Conservation (phyloP, 1,284 basidiomycete genomes). For the Ganoderma lucidum region DNA sequence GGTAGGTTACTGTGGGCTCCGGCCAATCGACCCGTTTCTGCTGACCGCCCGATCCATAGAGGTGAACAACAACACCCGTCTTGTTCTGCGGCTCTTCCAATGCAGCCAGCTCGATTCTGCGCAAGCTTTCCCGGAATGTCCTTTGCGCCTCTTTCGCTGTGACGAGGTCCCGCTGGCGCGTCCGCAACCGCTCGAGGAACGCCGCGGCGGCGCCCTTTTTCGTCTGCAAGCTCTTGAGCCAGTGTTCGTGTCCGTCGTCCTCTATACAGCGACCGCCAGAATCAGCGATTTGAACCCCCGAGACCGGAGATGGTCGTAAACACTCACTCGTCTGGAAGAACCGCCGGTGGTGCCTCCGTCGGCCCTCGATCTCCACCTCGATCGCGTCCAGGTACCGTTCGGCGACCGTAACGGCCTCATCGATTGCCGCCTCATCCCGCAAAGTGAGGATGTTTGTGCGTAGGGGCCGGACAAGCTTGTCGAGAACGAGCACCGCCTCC, state of each 20-base stretch:
- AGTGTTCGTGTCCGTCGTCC: slow-evolving; percentile 15
- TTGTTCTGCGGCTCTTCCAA: not conserved
- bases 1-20: not conserved
- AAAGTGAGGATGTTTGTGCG: not conserved
- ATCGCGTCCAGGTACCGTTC: slow-evolving; percentile 12
- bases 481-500: slow-evolving; percentile 5
- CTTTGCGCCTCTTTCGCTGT: not conserved
- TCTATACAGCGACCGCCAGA: not conserved
- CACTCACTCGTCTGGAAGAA: slow-evolving; percentile 12
- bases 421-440: not conserved
- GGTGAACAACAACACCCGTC: not conserved
- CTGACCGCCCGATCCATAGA: not conserved
- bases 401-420: not conserved
- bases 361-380: slow-evolving; percentile 16
- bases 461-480: slow-evolving; percentile 1
- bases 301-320: too few relatives aligned
- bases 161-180: not conserved
- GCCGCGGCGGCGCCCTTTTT: not conserved
- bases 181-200: not conserved
- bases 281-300: not conserved
- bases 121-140: not conserved
- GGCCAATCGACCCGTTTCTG: not conserved
- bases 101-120: not conserved
- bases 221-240: slow-evolving; percentile 10
- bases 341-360: slow-evolving; percentile 13